Percentiles rank a stretch among this genome's conserved stretches.
phyloP scores from a whole-genome alignment of 129 eudicot species.

The Pittosporum tobira region DNA sequence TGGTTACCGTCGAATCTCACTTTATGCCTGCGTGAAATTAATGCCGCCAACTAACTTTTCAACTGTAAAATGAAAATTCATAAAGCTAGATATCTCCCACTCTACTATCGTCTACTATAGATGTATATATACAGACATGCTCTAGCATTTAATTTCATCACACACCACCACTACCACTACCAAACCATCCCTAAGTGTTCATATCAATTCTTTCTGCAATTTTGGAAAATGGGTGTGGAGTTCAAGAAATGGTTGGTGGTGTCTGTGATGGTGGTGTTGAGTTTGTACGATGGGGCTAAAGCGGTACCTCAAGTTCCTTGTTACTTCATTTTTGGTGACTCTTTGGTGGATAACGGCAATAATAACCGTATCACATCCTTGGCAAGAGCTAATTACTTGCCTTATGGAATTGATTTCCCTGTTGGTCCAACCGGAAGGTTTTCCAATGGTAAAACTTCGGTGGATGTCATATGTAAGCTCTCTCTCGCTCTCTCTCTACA shows the following conservation, averaged over 20 bases:
- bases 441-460: constrained; percentile 11
- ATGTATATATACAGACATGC: neutral
- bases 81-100: neutral
- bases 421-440: constrained; percentile 17
- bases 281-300: constrained; percentile 1
- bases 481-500: neutral
- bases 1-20: no score
- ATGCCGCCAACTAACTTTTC: no score
- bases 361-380: constrained; percentile 9
- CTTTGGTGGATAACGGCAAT: constrained; percentile 17
- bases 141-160: neutral
- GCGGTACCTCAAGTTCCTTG: constrained; percentile 16
- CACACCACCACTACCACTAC: neutral
- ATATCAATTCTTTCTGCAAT: neutral
- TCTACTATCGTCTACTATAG: neutral
- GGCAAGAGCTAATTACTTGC: constrained; percentile 15
- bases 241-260: constrained; percentile 9
- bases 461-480: constrained; percentile 13
- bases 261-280: neutral
- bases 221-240: constrained; percentile 13
- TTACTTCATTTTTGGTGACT: constrained; percentile 16
- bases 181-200: neutral
- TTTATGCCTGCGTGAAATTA: no score
- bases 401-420: constrained; percentile 18
- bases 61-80: no score